Conservation (phyloP, 139 green algal species). For the Coccomyxa sp. region DNA sequence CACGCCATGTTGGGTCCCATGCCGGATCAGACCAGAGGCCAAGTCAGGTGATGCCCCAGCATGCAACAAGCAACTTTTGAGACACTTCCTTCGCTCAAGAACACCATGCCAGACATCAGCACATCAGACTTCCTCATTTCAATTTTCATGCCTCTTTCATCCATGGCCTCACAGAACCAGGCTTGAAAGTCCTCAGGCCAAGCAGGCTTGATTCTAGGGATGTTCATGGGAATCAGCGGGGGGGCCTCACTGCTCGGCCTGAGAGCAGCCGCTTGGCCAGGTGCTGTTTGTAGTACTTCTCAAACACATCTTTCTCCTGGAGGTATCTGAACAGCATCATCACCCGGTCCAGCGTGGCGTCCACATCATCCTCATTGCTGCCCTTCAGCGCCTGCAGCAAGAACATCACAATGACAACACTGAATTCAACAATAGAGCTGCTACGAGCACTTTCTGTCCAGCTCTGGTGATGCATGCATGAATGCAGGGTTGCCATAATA, state of each 20-base stretch:
- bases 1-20: neutral
- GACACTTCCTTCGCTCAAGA: too few relatives aligned
- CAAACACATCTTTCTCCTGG: slow-evolving; percentile 99
- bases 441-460: too few relatives aligned
- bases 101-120: too few relatives aligned
- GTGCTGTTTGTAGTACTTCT: slow-evolving; percentile 99
- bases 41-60: neutral
- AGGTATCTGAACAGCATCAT: slow-evolving; percentile 87
- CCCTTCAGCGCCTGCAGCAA: slow-evolving; percentile 31
- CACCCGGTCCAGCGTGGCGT: slow-evolving; percentile 83
- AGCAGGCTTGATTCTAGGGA: too few relatives aligned
- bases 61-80: neutral
- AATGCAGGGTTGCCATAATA: neutral
- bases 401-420: neutral
- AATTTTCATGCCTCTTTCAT: too few relatives aligned
- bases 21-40: neutral
- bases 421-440: too few relatives aligned
- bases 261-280: slow-evolving; percentile 91
- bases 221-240: neutral
- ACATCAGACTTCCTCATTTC: too few relatives aligned
- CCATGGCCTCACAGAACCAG: too few relatives aligned
- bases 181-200: too few relatives aligned
- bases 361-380: slow-evolving; percentile 80
- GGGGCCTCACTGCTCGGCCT: slow-evolving; percentile 36
- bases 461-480: neutral